These are phyloP conservation scores for Cenchrus fungigraminus DNA, from an alignment of 176 grass and related monocot genomes.

Conservation along the genomic window DNA sequence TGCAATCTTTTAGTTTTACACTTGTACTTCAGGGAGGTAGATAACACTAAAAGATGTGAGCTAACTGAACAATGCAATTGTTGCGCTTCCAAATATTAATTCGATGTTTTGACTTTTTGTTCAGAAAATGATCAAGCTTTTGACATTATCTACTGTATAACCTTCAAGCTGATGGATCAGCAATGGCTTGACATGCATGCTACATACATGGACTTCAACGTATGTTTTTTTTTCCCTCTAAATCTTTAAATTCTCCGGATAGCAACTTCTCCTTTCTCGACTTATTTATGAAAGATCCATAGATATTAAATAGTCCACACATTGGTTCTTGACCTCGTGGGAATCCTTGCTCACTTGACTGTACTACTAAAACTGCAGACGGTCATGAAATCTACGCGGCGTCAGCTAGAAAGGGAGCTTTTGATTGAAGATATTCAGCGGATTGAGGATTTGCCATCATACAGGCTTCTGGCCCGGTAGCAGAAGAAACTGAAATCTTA, in stretches of 20 bases:
- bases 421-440: conserved; percentile 80
- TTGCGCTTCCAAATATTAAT: conserved; percentile 31
- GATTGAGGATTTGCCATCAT: conserved; percentile 89
- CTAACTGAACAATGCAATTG: conserved; percentile 10
- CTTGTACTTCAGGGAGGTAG: conserved; percentile 14
- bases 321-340: not conserved
- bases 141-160: conserved; percentile 95
- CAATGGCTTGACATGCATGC: conserved; percentile 98
- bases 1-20: conserved; percentile 26
- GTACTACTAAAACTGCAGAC: conserved; percentile 51
- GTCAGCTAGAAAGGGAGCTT: conserved; percentile 83
- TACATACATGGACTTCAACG: conserved; percentile 99
- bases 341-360: conserved; percentile 30
- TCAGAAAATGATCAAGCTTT: conserved; percentile 90
- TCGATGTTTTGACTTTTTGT: conserved; percentile 9
- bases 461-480: conserved; percentile 78
- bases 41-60: not conserved
- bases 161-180: conserved; percentile 98
- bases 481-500: conserved; percentile 62
- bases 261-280: not conserved
- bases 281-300: conserved; percentile 9
- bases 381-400: conserved; percentile 86
- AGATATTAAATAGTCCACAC: conserved; percentile 8
- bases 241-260: not conserved
- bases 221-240: conserved; percentile 27